Evolutionary conservation across 352 stramenopile species (phyloP).

Genomic region (Pythium myriotylum): DNA sequence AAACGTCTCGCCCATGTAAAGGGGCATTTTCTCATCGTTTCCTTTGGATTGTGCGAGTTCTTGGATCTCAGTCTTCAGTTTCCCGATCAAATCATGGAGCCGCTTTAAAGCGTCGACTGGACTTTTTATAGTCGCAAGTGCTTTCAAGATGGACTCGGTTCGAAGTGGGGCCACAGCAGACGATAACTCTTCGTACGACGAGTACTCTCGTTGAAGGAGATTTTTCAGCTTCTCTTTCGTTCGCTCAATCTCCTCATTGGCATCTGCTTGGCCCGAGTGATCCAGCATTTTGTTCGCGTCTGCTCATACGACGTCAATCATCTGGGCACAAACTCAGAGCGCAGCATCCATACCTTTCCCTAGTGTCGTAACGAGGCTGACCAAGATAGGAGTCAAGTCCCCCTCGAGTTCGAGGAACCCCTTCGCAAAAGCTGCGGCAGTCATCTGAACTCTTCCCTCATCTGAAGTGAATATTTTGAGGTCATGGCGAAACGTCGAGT

Average conservation of each 20-base stretch:
- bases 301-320: conserved; percentile 14
- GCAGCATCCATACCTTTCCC: conserved; percentile 57
- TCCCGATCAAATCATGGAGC: conserved; percentile 79
- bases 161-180: conserved; percentile 68
- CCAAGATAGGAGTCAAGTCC: conserved; percentile 98
- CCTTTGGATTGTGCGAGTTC: conserved; percentile 73
- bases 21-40: conserved; percentile 76
- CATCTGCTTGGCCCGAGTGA: conserved; percentile 97
- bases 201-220: conserved; percentile 87
- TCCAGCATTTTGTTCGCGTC: conserved; percentile 98
- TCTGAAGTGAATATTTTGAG: conserved; percentile 99
- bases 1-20: conserved; percentile 98
- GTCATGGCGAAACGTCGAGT: conserved; percentile 99
- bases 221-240: conserved; percentile 90
- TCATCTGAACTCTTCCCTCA: conserved; percentile 99
- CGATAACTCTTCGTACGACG: conserved; percentile 64
- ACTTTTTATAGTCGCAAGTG: conserved; percentile 82
- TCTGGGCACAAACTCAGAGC: background rate
- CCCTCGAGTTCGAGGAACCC: conserved; percentile 99
- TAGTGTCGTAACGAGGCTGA: conserved; percentile 92
- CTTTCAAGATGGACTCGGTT: conserved; percentile 76
- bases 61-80: conserved; percentile 77
- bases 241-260: conserved; percentile 89
- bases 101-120: conserved; percentile 70
- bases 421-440: conserved; percentile 99